These are phyloP conservation scores for Aegle marmelos DNA, from an alignment of 345 rosid genomes.

Conservation along the genomic window DNA sequence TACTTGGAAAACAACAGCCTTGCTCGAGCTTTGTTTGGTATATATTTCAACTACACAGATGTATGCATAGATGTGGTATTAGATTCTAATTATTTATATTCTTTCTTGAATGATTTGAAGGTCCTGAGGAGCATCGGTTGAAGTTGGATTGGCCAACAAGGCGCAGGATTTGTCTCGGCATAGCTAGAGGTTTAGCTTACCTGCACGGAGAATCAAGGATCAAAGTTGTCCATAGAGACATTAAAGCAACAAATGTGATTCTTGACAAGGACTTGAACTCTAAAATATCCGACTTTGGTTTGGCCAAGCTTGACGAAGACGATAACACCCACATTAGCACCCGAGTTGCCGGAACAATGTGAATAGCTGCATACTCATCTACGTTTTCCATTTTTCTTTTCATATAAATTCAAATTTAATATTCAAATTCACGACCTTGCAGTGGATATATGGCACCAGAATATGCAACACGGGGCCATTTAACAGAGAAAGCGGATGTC, in stretches of 20 bases:
- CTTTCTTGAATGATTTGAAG: constrained; percentile 17
- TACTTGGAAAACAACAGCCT: constrained; percentile 74
- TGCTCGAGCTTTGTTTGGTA: constrained; percentile 60
- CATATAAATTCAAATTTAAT: neutral
- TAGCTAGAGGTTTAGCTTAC: constrained; percentile 64
- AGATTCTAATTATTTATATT: neutral
- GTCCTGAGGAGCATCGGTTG: constrained; percentile 37
- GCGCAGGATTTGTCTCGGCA: constrained; percentile 58
- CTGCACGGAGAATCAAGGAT: constrained; percentile 69
- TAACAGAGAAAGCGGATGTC: constrained; percentile 34
- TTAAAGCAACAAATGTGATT: constrained; percentile 66
- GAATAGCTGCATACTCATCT: constrained; percentile 10
- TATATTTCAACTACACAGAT: constrained; percentile 12
- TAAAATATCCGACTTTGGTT: constrained; percentile 68
- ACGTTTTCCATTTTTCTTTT: neutral
- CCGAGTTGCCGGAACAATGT: constrained; percentile 66
- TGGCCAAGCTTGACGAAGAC: constrained; percentile 70
- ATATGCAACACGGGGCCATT: constrained; percentile 36
- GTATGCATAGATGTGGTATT: too few relatives aligned
- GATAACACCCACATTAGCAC: constrained; percentile 72
- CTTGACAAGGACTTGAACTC: constrained; percentile 52
- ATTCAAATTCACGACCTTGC: constrained; percentile 1
- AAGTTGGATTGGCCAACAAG: constrained; percentile 63
- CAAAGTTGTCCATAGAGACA: constrained; percentile 72
- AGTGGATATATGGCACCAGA: constrained; percentile 45